These are phyloP conservation scores for Millerago galiae DNA, from an alignment of 805 yeast genomes.

Conservation along the genomic window DNA sequence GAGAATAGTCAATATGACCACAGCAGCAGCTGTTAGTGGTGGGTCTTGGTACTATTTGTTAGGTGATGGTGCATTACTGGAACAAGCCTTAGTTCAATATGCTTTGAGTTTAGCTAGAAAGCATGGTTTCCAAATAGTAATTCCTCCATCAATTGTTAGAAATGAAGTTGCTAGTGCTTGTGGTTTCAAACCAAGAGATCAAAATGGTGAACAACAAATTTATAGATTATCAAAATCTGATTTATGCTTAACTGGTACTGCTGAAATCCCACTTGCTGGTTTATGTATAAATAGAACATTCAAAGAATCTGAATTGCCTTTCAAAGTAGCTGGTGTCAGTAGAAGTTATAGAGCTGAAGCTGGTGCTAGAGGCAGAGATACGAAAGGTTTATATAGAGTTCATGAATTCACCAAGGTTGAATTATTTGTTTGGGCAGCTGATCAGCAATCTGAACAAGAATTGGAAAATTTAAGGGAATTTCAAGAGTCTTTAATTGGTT, in stretches of 20 bases:
- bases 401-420: slow-evolving; percentile 97
- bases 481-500: slow-evolving; percentile 57
- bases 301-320: slow-evolving; percentile 39
- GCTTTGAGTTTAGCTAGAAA: slow-evolving; percentile 60
- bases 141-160: slow-evolving; percentile 84
- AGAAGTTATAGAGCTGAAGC: slow-evolving; percentile 94
- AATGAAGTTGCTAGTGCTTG: slow-evolving; percentile 77
- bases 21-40: slow-evolving; percentile 74
- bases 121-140: slow-evolving; percentile 60
- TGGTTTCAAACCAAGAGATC: slow-evolving; percentile 92
- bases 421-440: slow-evolving; percentile 65
- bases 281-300: slow-evolving; percentile 50
- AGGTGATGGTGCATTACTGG: slow-evolving; percentile 82
- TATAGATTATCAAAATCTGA: slow-evolving; percentile 52
- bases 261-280: slow-evolving; percentile 92
- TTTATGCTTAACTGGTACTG: slow-evolving; percentile 82
- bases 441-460: slow-evolving; percentile 39
- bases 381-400: slow-evolving; percentile 87
- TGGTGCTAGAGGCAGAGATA: slow-evolving; percentile 90
- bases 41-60: slow-evolving; percentile 78
- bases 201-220: slow-evolving; percentile 78
- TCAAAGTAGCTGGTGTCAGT: slow-evolving; percentile 69
- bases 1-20: slow-evolving; percentile 59
- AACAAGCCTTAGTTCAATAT: slow-evolving; percentile 83
- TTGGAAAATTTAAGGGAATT: slow-evolving; percentile 55